Evolutionary conservation across 208 protist genomes (phyloP).

Genomic region (Crithidia thermophila): DNA sequence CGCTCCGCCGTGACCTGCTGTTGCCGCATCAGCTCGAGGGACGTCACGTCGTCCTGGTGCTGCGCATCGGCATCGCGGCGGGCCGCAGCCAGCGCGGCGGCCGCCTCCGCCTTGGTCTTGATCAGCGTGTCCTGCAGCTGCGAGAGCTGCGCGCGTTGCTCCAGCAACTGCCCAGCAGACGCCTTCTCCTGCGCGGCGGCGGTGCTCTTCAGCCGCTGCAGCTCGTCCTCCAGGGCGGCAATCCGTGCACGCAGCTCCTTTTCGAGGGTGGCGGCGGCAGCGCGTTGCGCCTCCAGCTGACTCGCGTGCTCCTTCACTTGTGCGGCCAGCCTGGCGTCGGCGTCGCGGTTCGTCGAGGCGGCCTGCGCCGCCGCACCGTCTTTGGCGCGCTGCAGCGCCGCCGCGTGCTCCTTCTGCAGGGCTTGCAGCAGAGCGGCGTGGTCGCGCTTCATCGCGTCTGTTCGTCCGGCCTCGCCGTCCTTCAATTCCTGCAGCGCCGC

Average conservation of each 20-base stretch:
- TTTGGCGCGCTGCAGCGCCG: slow-evolving; percentile 18
- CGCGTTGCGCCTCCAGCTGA: slow-evolving; percentile 8
- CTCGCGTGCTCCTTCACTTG: slow-evolving; percentile 12
- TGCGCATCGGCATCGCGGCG: slow-evolving; percentile 19
- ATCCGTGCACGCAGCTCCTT: slow-evolving; percentile 29
- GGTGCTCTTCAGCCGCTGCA: slow-evolving; percentile 17
- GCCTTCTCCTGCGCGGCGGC: slow-evolving; percentile 20
- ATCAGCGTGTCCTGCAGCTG: slow-evolving; percentile 21
- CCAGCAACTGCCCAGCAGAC: slow-evolving; percentile 3
- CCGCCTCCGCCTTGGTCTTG: slow-evolving; percentile 20
- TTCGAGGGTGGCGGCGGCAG: slow-evolving; percentile 16
- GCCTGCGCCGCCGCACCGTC: slow-evolving; percentile 2
- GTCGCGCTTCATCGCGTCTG: slow-evolving; percentile 7
- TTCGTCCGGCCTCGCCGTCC: slow-evolving; percentile 7
- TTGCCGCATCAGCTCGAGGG: slow-evolving; percentile 19
- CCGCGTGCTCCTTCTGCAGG: slow-evolving; percentile 28
- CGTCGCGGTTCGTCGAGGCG: neutral
- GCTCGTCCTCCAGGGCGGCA: slow-evolving; percentile 21
- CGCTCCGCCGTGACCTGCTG: slow-evolving; percentile 26
- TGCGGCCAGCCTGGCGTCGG: slow-evolving; percentile 13
- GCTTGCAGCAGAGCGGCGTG: slow-evolving; percentile 22
- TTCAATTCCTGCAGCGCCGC: slow-evolving; percentile 14
- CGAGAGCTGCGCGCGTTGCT: slow-evolving; percentile 22
- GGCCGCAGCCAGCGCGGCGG: slow-evolving; percentile 17
- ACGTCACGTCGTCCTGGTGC: slow-evolving; percentile 14